Evolutionary conservation across 177 flowering plant genomes (phyloP), one percentile per base, ranked within the genome.

Genomic region (Vitis hybrid): DNA sequence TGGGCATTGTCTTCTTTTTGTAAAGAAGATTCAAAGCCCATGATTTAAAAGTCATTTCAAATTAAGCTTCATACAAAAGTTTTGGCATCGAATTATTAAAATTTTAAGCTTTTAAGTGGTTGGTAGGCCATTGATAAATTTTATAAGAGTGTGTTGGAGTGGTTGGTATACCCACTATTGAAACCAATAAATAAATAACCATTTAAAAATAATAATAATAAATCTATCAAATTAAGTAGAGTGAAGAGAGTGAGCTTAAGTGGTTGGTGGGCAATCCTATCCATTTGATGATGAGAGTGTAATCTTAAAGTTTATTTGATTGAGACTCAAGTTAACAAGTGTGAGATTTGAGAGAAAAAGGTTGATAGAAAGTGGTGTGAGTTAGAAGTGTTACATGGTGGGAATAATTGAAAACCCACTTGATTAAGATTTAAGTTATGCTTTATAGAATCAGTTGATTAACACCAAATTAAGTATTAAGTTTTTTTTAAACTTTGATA

Each of bases 391-490:
- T 30, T 56, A 6, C 12, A 70, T 39, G 15, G 5, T 1, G 30
- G 5, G 7, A 10, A 13, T 34, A 66, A 5, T 18, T 19, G 65
- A 26, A 45, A 64, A 68, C 70, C 48, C 32, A 32, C 56, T 75
- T 66, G 73, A 76, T 76, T 76, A 72, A 49, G 72, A 64, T 51
- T 55, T 60, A 72, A 54, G 76, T 76, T 69, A 74, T 65, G 34
- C 61, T 56, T 32, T 11, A 2, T 51, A 69, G 73, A 69, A 74
- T 74, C 70, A 5, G 52, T 1, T 8, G n/a, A 54, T 59, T 55
- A 39, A 48, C 14, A 59, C 34, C 61, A 39, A 60, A 30, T 62
- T 54, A 69, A 57, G 69, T 58, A 66, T 56, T 64, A 64, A 39
- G 2, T 9, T n/a, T 9, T 21, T 65, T 50, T 50, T 30, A 45